Base-by-base conservation (phyloP, 2,329 filamentous ascomycete genomes). In the Xylariales sp. region DNA sequence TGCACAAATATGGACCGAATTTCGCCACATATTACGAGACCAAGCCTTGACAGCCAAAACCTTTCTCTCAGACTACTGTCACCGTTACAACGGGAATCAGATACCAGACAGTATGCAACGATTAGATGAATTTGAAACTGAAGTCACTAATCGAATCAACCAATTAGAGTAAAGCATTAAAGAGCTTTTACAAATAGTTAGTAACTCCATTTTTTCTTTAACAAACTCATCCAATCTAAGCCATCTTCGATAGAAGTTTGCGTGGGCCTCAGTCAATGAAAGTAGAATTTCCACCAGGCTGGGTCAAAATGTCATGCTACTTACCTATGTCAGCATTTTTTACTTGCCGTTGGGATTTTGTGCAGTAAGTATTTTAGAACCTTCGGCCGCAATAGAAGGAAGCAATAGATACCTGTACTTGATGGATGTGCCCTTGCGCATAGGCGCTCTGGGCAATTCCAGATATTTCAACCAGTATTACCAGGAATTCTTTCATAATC, bases 301-400 rank as follows among this genome's bases (percentile, higher is more conserved):
- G n/a, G 19, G 19, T 4, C 31, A 33, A 11, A 33, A 33, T 21
- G 31, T 33, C 2, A 33, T 24, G 31, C 19, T 33, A 2, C 19
- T 33, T 1, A 33, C 31, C 12, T 33, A 33, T 33, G 31, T 33
- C 10, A 33, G 31, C 31, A 33, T 33, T 14, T 33, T 33, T 14
- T 33, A 33, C 24, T 10, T 33, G 17, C 31, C 19, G 5, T 10
- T 33, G 18, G 31, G 18, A 33, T 23, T 33, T 23, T 33, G 19
- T 18, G 31, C 19, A 1, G 31, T 33, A 23, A 4, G 31, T 23
- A n/a, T n/a, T n/a, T n/a, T n/a, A n/a, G n/a, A n/a, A n/a, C n/a
- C n/a, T n/a, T n/a, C n/a, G n/a, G n/a, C n/a, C n/a, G n/a, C n/a
- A n/a, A n/a, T n/a, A n/a, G n/a, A n/a, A n/a, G n/a, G n/a, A n/a